Conservation (phyloP, 345 rosid species). For the Linum tenue region DNA sequence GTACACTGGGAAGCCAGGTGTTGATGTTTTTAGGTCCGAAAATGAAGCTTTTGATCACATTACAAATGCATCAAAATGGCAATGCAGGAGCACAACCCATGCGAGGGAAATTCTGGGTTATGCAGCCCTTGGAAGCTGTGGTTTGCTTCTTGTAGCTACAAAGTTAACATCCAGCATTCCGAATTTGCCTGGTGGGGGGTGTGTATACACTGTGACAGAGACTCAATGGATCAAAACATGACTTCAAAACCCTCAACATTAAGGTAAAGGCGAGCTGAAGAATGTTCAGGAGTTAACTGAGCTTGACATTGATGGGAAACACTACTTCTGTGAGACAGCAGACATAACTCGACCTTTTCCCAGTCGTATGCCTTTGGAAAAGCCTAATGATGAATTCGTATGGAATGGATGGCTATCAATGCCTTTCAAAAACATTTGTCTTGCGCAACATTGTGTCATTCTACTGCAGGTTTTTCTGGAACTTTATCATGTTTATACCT, state of each 20-base stretch:
- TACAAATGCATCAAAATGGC: conserved; percentile 57
- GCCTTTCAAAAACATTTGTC: conserved; percentile 64
- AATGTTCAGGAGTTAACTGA: conserved; percentile 80
- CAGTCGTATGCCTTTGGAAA: conserved; percentile 54
- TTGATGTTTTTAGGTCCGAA: conserved; percentile 63
- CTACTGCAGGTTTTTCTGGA: conserved; percentile 83
- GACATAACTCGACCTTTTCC: conserved; percentile 91
- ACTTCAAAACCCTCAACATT: conserved; percentile 69
- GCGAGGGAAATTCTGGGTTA: conserved; percentile 81
- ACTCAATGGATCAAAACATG: conserved; percentile 84
- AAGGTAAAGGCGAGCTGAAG: conserved; percentile 82
- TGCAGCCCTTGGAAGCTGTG: conserved; percentile 70
- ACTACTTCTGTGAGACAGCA: conserved; percentile 82
- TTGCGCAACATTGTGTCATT: conserved; percentile 56
- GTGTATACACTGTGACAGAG: conserved; percentile 69
- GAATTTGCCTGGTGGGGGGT: conserved; percentile 87
- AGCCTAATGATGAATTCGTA: conserved; percentile 86
- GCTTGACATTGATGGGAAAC: conserved; percentile 90
- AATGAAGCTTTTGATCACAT: conserved; percentile 67
- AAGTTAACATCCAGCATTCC: conserved; percentile 61
- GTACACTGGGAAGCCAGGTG: conserved; percentile 57
- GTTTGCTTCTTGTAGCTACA: conserved; percentile 82
- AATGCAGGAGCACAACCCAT: conserved; percentile 33
- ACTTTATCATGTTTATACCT: conserved; percentile 21
- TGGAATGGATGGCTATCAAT: conserved; percentile 86